A percentile compares a stretch with the other conserved stretches of the same genome.
Conservation (phyloP, 2,329 filamentous ascomycete species). For the Chaetomium olivaceum region DNA sequence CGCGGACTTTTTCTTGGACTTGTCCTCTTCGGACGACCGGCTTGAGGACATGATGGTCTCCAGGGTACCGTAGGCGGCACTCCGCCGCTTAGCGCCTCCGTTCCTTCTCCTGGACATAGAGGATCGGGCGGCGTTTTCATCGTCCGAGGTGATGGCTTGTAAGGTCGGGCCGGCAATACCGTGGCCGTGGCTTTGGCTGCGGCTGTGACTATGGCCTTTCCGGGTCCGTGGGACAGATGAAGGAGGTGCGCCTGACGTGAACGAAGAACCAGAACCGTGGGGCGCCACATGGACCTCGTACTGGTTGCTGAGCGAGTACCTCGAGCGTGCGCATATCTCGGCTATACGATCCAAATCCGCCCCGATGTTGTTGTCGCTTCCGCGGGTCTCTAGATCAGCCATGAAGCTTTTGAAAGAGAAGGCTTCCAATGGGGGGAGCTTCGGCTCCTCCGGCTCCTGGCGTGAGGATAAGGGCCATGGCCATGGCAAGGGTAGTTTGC, state of each 20-base stretch:
- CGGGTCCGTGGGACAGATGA: slow-evolving; percentile 26
- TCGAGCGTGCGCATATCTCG: slow-evolving; percentile 65
- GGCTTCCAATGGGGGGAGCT: slow-evolving; percentile 61
- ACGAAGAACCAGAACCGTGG: slow-evolving; percentile 58
- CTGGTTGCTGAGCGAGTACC: slow-evolving; percentile 66
- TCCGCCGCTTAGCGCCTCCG: slow-evolving; percentile 47
- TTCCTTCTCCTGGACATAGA: slow-evolving; percentile 46
- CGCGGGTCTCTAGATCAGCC: slow-evolving; percentile 53
- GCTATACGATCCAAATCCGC: slow-evolving; percentile 65
- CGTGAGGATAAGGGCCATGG: slow-evolving; percentile 32
- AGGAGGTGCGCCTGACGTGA: slow-evolving; percentile 39
- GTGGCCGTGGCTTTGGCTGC: slow-evolving; percentile 35
- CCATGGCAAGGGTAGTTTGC: slow-evolving; percentile 34
- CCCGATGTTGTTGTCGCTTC: slow-evolving; percentile 49
- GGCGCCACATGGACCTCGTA: slow-evolving; percentile 66
- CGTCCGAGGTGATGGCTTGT: slow-evolving; percentile 58
- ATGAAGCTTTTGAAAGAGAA: slow-evolving; percentile 67
- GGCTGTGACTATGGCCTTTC: slow-evolving; percentile 18
- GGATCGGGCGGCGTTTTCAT: slow-evolving; percentile 43
- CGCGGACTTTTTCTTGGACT: slow-evolving; percentile 60
- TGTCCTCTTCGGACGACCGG: slow-evolving; percentile 63
- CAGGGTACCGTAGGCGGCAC: slow-evolving; percentile 60
- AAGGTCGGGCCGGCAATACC: slow-evolving; percentile 51
- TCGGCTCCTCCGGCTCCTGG: slow-evolving; percentile 39
- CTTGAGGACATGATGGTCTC: slow-evolving; percentile 69